These are phyloP conservation scores for Nephromyces sp. DNA, from an alignment of 169 alveolate species.

Conservation along the genomic window DNA sequence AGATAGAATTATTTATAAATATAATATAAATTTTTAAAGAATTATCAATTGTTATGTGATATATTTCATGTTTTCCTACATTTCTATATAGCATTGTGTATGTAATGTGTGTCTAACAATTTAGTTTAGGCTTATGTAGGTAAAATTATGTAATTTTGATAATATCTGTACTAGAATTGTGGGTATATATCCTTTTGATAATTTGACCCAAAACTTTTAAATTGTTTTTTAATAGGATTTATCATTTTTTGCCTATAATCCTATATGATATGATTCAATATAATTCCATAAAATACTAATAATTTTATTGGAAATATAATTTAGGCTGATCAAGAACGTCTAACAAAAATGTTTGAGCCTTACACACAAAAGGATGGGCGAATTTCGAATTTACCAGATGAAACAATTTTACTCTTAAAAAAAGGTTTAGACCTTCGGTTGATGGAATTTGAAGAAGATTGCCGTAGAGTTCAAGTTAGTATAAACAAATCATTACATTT, in stretches of 20 bases:
- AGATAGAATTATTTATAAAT: too few species aligned
- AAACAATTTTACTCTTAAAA: slow-evolving; percentile 12
- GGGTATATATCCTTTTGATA: neutral
- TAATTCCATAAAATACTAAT: neutral
- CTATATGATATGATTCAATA: too few species aligned
- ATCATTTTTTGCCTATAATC: neutral
- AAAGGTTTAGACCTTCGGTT: slow-evolving; percentile 29
- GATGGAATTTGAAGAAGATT: slow-evolving; percentile 33
- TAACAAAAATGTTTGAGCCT: slow-evolving; percentile 23
- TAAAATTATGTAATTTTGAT: neutral
- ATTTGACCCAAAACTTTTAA: neutral
- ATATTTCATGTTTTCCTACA: neutral
- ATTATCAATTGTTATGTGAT: too few species aligned
- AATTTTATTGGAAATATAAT: neutral
- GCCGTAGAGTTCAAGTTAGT: slow-evolving; percentile 30
- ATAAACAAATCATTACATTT: too few species aligned
- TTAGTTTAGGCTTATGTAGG: too few species aligned
- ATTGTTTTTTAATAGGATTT: neutral
- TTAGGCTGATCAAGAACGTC: slow-evolving; percentile 28
- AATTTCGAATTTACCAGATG: slow-evolving; percentile 10
- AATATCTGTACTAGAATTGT: neutral
- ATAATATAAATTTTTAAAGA: too few species aligned
- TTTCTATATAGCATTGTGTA: slow-evolving; percentile 3
- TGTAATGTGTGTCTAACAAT: too few species aligned
- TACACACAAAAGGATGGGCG: neutral